phyloP scores from a whole-genome alignment of 805 yeast genomes.

The Scheffersomyces spartinae region DNA sequence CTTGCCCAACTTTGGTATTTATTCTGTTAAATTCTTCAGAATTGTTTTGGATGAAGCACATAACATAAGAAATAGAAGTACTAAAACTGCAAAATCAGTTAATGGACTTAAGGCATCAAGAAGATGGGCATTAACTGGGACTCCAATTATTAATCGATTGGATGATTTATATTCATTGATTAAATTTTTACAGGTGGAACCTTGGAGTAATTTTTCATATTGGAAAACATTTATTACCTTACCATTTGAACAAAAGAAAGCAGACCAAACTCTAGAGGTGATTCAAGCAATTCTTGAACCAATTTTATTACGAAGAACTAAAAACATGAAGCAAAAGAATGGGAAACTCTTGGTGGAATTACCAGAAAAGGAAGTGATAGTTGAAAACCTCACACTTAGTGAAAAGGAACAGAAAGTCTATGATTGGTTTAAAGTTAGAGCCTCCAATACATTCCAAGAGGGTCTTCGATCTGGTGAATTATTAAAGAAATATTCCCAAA shows the following conservation, averaged over 20 bases:
- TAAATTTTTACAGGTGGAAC: slow-evolving; percentile 66
- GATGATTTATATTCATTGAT: slow-evolving; percentile 79
- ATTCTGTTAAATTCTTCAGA: slow-evolving; percentile 62
- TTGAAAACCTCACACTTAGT: slow-evolving; percentile 58
- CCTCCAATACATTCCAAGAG: slow-evolving; percentile 48
- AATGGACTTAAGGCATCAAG: slow-evolving; percentile 52
- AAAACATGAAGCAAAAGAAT: slow-evolving; percentile 62
- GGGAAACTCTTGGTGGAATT: slow-evolving; percentile 67
- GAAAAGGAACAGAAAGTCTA: slow-evolving; percentile 58
- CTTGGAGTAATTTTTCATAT: slow-evolving; percentile 76
- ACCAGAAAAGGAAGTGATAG: slow-evolving; percentile 63
- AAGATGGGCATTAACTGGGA: slow-evolving; percentile 85
- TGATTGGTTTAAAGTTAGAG: slow-evolving; percentile 54
- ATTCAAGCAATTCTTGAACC: slow-evolving; percentile 84
- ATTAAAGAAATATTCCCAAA: slow-evolving; percentile 63
- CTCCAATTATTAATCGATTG: slow-evolving; percentile 80
- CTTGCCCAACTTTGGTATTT: slow-evolving; percentile 41
- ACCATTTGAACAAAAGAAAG: slow-evolving; percentile 70
- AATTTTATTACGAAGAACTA: slow-evolving; percentile 71
- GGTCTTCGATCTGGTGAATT: slow-evolving; percentile 56
- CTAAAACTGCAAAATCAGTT: slow-evolving; percentile 72
- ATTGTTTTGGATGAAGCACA: slow-evolving; percentile 87
- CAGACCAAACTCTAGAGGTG: slow-evolving; percentile 64
- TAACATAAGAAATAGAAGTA: slow-evolving; percentile 65
- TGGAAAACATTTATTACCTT: slow-evolving; percentile 81